Conservation (phyloP, 495 filamentous ascomycete genomes). For the Penicillium steckii region DNA sequence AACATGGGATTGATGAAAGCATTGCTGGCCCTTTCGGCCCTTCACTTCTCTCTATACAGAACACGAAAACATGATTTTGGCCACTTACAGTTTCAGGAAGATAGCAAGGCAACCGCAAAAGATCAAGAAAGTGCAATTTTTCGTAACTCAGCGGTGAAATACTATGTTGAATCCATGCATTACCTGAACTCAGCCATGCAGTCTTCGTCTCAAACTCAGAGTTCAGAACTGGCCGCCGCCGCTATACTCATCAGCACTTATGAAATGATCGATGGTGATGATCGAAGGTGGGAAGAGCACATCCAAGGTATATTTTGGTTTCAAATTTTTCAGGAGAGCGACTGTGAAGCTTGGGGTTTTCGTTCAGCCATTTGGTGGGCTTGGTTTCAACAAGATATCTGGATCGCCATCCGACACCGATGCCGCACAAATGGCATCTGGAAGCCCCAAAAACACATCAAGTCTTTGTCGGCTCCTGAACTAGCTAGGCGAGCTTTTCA, state of each 20-base stretch:
- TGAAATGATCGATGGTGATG: constrained; percentile 23
- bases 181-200: constrained; percentile 21
- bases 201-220: constrained; percentile 14
- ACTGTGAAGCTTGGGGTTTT: constrained; percentile 20
- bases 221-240: constrained; percentile 17
- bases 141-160: constrained; percentile 17
- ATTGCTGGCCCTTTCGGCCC: constrained; percentile 22
- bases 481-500: constrained; percentile 16
- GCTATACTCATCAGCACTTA: constrained; percentile 20
- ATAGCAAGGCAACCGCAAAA: neutral
- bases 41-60: constrained; percentile 17
- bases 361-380: constrained; percentile 23
- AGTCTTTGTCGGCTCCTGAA: constrained; percentile 6
- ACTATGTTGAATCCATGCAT: constrained; percentile 23
- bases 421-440: constrained; percentile 17
- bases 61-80: neutral
- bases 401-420: constrained; percentile 18
- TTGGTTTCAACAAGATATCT: constrained; percentile 23
- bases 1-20: constrained; percentile 30
- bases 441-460: constrained; percentile 8
- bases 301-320: constrained; percentile 22
- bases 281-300: constrained; percentile 23
- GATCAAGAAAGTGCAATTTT: neutral
- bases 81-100: neutral
- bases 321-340: constrained; percentile 21